Evolutionary conservation across 441 rosid genomes (phyloP).

Genomic region (Syzygium malaccense): DNA sequence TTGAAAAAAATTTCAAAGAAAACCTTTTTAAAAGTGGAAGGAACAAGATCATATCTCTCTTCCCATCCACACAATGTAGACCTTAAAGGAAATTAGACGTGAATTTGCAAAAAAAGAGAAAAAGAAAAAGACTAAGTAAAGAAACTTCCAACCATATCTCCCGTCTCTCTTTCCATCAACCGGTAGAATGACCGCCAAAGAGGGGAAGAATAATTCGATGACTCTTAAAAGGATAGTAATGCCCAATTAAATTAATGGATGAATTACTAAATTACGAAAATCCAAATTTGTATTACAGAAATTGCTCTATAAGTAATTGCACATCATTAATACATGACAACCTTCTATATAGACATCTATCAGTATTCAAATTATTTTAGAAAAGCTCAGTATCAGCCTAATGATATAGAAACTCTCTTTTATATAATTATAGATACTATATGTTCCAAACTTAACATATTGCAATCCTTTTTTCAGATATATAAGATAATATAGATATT

Average conservation of each 20-base stretch:
- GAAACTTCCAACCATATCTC: not conserved
- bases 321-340: not conserved
- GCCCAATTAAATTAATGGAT: not conserved
- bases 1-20: too few species aligned
- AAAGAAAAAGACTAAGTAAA: not conserved
- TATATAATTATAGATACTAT: too few species aligned
- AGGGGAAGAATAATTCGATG: not conserved
- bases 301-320: accelerated
- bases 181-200: accelerated
- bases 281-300: too few species aligned
- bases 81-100: too few species aligned
- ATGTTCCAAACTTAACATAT: too few species aligned
- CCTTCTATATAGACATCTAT: not conserved
- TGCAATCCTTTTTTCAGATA: too few species aligned
- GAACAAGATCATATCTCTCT: not conserved
- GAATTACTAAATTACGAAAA: not conserved
- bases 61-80: not conserved
- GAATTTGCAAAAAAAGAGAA: not conserved
- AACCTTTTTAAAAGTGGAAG: not conserved
- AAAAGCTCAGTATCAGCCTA: not conserved
- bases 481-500: too few species aligned
- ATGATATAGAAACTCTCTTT: too few species aligned
- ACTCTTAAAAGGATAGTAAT: not conserved
- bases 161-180: not conserved
- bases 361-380: not conserved